Evolutionary conservation across 257 asterid genomes (phyloP), one percentile per base, ranked within the genome.

Genomic region (Solanum lignicaule): DNA sequence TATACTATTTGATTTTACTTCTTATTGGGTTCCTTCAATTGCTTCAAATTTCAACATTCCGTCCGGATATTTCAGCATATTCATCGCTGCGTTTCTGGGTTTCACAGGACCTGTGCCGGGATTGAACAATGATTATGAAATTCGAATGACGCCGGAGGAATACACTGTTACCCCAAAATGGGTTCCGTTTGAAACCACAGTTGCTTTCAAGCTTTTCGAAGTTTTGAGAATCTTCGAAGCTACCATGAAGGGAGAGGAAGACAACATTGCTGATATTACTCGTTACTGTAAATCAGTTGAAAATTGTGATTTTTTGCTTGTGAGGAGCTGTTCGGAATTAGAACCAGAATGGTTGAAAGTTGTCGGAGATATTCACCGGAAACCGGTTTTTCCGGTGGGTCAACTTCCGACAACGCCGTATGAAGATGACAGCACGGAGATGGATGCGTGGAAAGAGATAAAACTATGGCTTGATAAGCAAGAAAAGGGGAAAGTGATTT

Each of bases 181-280:
- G 93, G 89, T 89, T 2, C 89, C 89, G 7, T 92, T 92, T 75
- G 83, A 90, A n/a, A 65, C 91, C 2, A 90, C 32, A 0, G 91
- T 90, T 5, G 91, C 91, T 21, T 89, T 23, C 18, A 88, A 84
- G 41, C 79, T 87, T 21, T 86, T 72, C 15, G 92, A 90, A 86
- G 79, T 90, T 43, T 79, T 11, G 23, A 7, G 66, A 27, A 79
- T 91, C 1, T 15, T 68, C 3, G 88, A 88, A 16, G 66, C 85
- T 14, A 4, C 66, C 65, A 79, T 79, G 65, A 16, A 9, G 1
- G 85, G 85, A 4, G 85, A 79, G 11, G 84, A 88, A 16, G 83
- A 62, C 0, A 87, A 86, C 36, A 66, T 89, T 25, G 58, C 90
- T 12, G 89, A 91, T 36, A 4, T 20, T 8, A 13, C 11, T 14